phyloP scores from a whole-genome alignment of 345 rosid species.

The Excoecaria agallocha region DNA sequence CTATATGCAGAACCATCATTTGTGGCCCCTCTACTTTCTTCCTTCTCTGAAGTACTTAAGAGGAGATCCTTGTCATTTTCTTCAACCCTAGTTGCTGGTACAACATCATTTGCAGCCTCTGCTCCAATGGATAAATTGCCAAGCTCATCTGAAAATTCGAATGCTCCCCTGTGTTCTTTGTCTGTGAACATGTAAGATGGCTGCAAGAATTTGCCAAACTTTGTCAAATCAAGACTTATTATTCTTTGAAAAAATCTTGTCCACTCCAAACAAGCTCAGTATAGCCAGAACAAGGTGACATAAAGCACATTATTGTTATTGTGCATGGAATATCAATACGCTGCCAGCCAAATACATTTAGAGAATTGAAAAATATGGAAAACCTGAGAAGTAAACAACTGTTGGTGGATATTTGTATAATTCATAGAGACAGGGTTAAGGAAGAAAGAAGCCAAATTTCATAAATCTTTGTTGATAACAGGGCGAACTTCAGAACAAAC shows the following conservation, averaged over 20 bases:
- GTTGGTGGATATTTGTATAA: background rate
- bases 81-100: constrained; percentile 65
- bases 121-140: constrained; percentile 62
- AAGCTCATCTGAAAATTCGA: constrained; percentile 82
- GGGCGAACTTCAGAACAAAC: background rate
- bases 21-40: constrained; percentile 54
- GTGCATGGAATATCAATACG: background rate
- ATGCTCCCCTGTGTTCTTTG: constrained; percentile 89
- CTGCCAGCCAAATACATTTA: background rate
- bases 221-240: constrained; percentile 9
- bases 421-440: background rate
- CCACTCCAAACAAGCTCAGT: background rate
- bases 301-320: background rate
- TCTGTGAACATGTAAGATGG: constrained; percentile 98
- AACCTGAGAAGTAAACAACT: background rate
- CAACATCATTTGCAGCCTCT: constrained; percentile 53
- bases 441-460: background rate
- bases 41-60: constrained; percentile 71
- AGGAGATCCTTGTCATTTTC: constrained; percentile 92
- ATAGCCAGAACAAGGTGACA: background rate
- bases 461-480: background rate
- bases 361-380: background rate
- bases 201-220: constrained; percentile 45
- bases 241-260: background rate
- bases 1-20: constrained; percentile 61